These are phyloP conservation scores for Colletotrichum liriopes DNA, from an alignment of 2,329 filamentous ascomycete genomes.

Conservation along the genomic window DNA sequence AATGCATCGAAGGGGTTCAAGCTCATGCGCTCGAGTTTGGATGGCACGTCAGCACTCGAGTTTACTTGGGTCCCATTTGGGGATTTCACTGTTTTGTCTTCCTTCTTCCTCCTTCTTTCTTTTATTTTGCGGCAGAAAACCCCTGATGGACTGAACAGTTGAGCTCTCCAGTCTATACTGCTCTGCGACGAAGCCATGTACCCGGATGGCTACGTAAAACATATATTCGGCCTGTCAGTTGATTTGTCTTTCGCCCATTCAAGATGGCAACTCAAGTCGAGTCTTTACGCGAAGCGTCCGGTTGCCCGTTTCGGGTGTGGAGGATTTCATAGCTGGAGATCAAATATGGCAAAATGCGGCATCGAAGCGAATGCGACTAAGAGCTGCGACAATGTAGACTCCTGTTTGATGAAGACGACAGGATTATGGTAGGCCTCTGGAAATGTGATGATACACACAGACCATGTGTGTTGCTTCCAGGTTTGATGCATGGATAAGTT, in stretches of 20 bases:
- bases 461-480: background rate
- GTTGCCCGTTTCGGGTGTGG: background rate
- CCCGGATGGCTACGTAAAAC: too few species aligned
- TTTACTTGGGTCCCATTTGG: background rate
- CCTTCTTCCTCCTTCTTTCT: too few species aligned
- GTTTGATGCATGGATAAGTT: background rate
- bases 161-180: too few species aligned
- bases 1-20: background rate
- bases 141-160: background rate
- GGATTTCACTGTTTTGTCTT: too few species aligned
- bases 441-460: background rate
- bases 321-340: background rate
- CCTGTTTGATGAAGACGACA: background rate
- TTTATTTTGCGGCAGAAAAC: background rate
- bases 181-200: too few species aligned
- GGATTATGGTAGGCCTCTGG: background rate
- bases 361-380: background rate
- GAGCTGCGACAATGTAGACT: too few species aligned
- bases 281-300: fast-evolving
- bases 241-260: fast-evolving
- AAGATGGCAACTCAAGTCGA: background rate
- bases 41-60: background rate
- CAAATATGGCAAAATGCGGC: fast-evolving
- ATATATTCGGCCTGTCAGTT: too few species aligned
- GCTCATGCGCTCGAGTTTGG: background rate